Evolutionary conservation across 2,329 filamentous ascomycete genomes (phyloP).

Genomic region (Hypoxylon sp.): DNA sequence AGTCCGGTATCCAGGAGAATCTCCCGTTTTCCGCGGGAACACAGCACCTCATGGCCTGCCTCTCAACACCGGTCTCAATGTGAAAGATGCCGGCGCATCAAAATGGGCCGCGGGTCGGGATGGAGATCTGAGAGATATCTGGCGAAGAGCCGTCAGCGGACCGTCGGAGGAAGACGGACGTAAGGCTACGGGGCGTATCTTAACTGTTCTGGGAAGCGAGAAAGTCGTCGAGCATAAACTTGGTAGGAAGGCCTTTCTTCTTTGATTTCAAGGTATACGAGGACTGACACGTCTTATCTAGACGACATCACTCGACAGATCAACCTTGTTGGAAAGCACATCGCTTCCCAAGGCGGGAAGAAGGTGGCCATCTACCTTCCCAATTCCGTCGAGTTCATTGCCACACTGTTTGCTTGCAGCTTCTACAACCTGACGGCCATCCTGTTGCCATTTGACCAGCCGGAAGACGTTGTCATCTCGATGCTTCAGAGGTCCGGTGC

Average conservation of each 20-base stretch:
- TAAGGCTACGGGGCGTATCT: slow-evolving; percentile 75
- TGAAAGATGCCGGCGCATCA: slow-evolving; percentile 82
- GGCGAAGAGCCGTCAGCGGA: slow-evolving; percentile 79
- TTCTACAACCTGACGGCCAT: slow-evolving; percentile 91
- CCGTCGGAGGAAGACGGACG: slow-evolving; percentile 72
- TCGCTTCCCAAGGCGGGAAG: slow-evolving; percentile 77
- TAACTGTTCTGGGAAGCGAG: slow-evolving; percentile 83
- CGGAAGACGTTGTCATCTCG: slow-evolving; percentile 74
- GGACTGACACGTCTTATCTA: slow-evolving; percentile 50
- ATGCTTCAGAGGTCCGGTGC: slow-evolving; percentile 80
- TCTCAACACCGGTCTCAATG: slow-evolving; percentile 80
- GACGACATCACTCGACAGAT: slow-evolving; percentile 86
- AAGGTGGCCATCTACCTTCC: slow-evolving; percentile 91
- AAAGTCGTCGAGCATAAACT: slow-evolving; percentile 79
- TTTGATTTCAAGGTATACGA: slow-evolving; percentile 1
- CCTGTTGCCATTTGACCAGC: slow-evolving; percentile 84
- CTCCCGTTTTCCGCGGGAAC: slow-evolving; percentile 85
- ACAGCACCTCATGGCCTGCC: slow-evolving; percentile 88
- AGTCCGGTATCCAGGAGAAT: slow-evolving; percentile 86
- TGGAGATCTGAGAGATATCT: slow-evolving; percentile 92
- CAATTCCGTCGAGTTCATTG: slow-evolving; percentile 90
- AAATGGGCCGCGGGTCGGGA: slow-evolving; percentile 87
- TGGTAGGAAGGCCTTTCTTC: slow-evolving; percentile 56
- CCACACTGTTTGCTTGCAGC: slow-evolving; percentile 85
- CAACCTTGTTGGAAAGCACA: slow-evolving; percentile 83